Conservation (phyloP, 768 basidiomycete genomes). For the Tubosaeta sp. region DNA sequence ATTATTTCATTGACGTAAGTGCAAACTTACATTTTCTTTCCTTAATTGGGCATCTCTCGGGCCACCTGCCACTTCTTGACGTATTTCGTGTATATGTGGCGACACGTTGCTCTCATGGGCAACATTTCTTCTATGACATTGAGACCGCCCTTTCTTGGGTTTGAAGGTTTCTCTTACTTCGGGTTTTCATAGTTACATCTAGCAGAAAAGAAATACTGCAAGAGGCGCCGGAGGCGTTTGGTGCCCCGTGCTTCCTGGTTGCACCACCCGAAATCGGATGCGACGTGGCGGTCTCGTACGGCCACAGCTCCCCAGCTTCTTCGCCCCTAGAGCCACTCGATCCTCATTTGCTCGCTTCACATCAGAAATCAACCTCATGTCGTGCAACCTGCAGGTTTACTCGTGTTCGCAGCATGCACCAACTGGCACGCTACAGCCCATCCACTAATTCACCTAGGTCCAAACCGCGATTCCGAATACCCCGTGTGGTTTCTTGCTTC, state of each 20-base stretch:
- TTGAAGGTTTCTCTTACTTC: constrained; percentile 9
- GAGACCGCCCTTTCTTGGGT: constrained; percentile 1
- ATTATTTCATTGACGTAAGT: constrained; percentile 12
- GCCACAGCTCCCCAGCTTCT: constrained; percentile 18
- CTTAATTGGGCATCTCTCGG: constrained; percentile 1
- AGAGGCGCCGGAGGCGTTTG: constrained; percentile 15
- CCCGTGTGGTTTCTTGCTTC: constrained; percentile 25
- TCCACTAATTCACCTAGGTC: constrained; percentile 25
- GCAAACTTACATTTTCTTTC: neutral
- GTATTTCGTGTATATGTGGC: constrained; percentile 7
- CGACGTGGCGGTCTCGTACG: constrained; percentile 18
- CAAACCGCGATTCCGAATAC: constrained; percentile 22
- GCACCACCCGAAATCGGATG: constrained; percentile 8
- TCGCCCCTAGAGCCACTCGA: constrained; percentile 33
- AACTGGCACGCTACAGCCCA: constrained; percentile 25
- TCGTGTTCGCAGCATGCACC: constrained; percentile 33
- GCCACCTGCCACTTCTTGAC: constrained; percentile 16
- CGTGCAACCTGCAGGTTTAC: constrained; percentile 32
- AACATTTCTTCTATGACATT: constrained; percentile 1
- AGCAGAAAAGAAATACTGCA: constrained; percentile 3
- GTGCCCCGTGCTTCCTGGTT: neutral
- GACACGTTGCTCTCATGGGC: constrained; percentile 17
- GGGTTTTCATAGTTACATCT: constrained; percentile 4
- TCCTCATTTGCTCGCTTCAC: constrained; percentile 34
- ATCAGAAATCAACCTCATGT: constrained; percentile 35